Conservation (phyloP, 371 early-diverging fungal genomes). For the Rhizomucor miehei region DNA sequence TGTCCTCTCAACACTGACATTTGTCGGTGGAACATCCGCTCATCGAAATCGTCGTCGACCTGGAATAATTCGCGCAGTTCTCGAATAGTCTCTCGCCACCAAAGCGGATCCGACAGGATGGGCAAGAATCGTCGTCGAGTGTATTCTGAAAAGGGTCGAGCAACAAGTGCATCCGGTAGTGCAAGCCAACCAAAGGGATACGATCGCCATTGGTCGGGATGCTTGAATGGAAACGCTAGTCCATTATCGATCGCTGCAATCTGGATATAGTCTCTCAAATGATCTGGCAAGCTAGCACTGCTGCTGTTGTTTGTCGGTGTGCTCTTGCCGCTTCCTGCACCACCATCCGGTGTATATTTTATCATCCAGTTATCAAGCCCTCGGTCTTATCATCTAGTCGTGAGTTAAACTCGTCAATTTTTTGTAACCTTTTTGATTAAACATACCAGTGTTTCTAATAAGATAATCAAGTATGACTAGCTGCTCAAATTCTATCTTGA, state of each 20-base stretch:
- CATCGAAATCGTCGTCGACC: conserved; percentile 74
- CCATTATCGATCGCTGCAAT: conserved; percentile 93
- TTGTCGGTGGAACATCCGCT: conserved; percentile 78
- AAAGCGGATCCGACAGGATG: conserved; percentile 65
- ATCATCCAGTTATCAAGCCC: conserved; percentile 94
- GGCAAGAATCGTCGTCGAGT: conserved; percentile 67
- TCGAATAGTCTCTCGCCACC: conserved; percentile 77
- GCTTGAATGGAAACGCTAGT: conserved; percentile 90
- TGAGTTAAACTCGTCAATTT: background rate
- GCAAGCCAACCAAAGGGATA: conserved; percentile 90
- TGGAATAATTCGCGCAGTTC: conserved; percentile 66
- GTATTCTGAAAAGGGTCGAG: conserved; percentile 64
- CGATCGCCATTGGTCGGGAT: conserved; percentile 86
- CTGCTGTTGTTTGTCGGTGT: conserved; percentile 19
- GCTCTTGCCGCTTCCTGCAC: conserved; percentile 22
- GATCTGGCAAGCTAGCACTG: conserved; percentile 15
- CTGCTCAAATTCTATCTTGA: conserved; percentile 80
- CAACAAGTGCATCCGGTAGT: conserved; percentile 59
- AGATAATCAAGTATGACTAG: conserved; percentile 85
- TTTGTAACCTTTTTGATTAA: background rate
- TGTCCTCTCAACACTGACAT: conserved; percentile 86
- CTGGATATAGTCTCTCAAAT: conserved; percentile 37
- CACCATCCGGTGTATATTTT: conserved; percentile 47
- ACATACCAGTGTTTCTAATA: conserved; percentile 83
- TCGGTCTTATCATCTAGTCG: conserved; percentile 52